Evolutionary conservation across 495 filamentous ascomycete species (phyloP).

Genomic region (Hypoxylon cercidicola): DNA sequence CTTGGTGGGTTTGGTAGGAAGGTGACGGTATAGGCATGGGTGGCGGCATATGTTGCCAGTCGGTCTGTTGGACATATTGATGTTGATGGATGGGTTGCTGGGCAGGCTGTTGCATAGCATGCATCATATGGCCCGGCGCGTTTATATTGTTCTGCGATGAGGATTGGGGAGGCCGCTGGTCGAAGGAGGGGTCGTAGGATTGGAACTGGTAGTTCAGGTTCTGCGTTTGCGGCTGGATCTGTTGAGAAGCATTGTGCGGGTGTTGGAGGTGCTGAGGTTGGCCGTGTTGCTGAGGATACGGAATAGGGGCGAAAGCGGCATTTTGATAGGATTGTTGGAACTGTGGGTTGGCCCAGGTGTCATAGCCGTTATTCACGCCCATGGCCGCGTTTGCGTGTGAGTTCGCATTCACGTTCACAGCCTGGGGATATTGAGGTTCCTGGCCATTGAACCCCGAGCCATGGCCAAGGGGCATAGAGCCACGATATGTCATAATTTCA

Average conservation of each 20-base stretch:
- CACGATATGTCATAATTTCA: slow-evolving; percentile 56
- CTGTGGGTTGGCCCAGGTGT: slow-evolving; percentile 40
- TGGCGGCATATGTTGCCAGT: slow-evolving; percentile 39
- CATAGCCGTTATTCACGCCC: slow-evolving; percentile 20
- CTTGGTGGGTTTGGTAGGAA: slow-evolving; percentile 38
- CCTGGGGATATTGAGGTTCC: slow-evolving; percentile 44
- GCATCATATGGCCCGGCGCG: slow-evolving; percentile 28
- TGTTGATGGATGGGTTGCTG: slow-evolving; percentile 38
- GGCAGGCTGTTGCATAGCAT: slow-evolving; percentile 29
- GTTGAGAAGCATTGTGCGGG: slow-evolving; percentile 20
- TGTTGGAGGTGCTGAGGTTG: slow-evolving; percentile 21
- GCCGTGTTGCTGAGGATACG: slow-evolving; percentile 18
- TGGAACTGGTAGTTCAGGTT: slow-evolving; percentile 44
- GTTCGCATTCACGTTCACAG: slow-evolving; percentile 22
- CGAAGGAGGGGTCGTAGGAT: slow-evolving; percentile 45
- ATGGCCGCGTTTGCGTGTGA: too few relatives aligned
- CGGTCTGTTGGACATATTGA: slow-evolving; percentile 27
- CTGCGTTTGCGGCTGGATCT: slow-evolving; percentile 21
- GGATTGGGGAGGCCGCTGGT: slow-evolving; percentile 42
- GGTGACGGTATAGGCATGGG: slow-evolving; percentile 34
- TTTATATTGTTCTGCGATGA: slow-evolving; percentile 32
- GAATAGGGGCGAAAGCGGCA: slow-evolving; percentile 13
- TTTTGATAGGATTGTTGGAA: slow-evolving; percentile 38
- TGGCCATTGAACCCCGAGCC: slow-evolving; percentile 53
- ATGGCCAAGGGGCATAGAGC: slow-evolving; percentile 57